phyloP scores from a whole-genome alignment of 192 early-diverging fungal species.

The Lobosporangium transversale region DNA sequence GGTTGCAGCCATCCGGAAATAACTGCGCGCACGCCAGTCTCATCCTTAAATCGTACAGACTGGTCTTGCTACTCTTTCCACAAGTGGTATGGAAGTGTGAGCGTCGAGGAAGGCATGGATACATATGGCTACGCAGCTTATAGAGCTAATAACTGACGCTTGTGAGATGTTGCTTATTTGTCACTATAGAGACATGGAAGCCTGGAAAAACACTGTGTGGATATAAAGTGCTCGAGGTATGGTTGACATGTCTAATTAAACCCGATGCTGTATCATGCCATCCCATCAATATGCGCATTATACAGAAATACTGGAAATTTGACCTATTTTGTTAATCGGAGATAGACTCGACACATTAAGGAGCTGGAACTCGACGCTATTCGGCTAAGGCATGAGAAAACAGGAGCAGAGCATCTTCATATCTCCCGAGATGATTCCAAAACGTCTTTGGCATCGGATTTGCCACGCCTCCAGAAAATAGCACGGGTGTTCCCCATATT shows the following conservation, averaged over 20 bases:
- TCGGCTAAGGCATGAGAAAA: constrained; percentile 75
- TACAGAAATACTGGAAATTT: no score
- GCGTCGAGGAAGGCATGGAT: not conserved
- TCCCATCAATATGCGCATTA: no score
- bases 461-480: constrained; percentile 81
- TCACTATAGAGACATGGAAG: constrained; percentile 30
- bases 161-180: no score
- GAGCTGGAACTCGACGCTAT: constrained; percentile 85
- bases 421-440: constrained; percentile 87
- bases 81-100: constrained; percentile 5
- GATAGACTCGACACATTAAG: constrained; percentile 64
- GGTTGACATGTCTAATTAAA: no score
- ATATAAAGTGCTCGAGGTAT: constrained; percentile 44
- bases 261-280: no score
- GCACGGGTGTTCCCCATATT: constrained; percentile 92
- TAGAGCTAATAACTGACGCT: no score
- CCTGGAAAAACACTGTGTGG: constrained; percentile 43
- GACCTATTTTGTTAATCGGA: no score
- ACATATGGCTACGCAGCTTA: no score
- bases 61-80: constrained; percentile 20
- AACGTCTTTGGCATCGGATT: constrained; percentile 97
- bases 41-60: no score
- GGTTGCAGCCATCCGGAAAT: constrained; percentile 19
- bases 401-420: constrained; percentile 89
- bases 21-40: no score